Conservation (phyloP, 768 basidiomycete species). For the Suillus americanus region DNA sequence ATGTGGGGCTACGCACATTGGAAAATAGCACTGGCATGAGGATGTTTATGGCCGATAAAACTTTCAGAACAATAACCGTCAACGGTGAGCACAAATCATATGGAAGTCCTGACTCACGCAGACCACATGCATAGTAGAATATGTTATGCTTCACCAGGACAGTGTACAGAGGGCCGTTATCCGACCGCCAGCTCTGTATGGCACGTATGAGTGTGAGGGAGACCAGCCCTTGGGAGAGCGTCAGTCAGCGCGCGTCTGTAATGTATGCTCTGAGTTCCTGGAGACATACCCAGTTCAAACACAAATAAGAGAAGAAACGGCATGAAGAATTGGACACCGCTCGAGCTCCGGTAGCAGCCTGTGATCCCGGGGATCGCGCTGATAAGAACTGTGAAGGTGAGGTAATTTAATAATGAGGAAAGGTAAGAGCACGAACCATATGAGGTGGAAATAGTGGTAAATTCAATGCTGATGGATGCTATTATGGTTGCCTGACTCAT, state of each 20-base stretch:
- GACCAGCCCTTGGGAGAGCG: not conserved
- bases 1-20: not conserved
- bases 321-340: not conserved
- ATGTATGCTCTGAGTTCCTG: not conserved
- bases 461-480: not conserved
- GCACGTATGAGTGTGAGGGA: not conserved
- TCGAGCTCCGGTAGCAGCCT: not conserved
- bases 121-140: not conserved
- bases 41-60: not conserved
- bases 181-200: not conserved
- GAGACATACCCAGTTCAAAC: not conserved
- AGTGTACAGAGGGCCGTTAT: not conserved
- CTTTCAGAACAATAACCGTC: not conserved
- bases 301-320: not conserved
- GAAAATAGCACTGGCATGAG: not conserved
- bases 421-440: not conserved
- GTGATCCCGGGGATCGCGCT: not conserved
- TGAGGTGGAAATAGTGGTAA: not conserved
- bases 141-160: not conserved
- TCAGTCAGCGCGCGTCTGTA: not conserved
- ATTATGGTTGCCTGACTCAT: not conserved
- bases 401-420: not conserved
- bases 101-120: not conserved
- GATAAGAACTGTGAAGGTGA: not conserved
- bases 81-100: not conserved